phyloP scores from a whole-genome alignment of 306 rosid species.

The Sesbania bispinosa region DNA sequence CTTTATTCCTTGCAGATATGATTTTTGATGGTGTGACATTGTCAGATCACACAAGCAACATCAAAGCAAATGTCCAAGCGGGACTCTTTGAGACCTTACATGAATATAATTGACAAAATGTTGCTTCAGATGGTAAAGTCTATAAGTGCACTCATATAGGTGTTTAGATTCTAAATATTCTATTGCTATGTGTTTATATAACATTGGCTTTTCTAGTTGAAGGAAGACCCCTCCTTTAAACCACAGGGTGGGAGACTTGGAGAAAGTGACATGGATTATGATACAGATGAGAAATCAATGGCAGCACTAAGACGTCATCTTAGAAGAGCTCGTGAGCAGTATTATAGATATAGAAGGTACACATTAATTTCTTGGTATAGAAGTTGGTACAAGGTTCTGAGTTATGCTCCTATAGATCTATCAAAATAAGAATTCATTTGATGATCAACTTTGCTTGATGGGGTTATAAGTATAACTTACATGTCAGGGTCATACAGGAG shows the following conservation, averaged over 20 bases:
- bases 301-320: slow-evolving; percentile 90
- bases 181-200: slow-evolving; percentile 3
- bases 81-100: slow-evolving; percentile 91
- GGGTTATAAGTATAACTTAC: not conserved
- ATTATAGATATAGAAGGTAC: slow-evolving; percentile 89
- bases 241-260: slow-evolving; percentile 96
- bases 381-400: not conserved
- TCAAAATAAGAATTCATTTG: not conserved
- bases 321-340: slow-evolving; percentile 70
- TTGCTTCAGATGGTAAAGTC: slow-evolving; percentile 65
- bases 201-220: slow-evolving; percentile 49
- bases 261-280: slow-evolving; percentile 94
- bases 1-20: slow-evolving; percentile 43
- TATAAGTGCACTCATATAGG: not conserved
- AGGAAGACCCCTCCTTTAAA: slow-evolving; percentile 91
- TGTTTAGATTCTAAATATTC: slow-evolving; percentile 21
- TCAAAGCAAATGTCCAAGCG: slow-evolving; percentile 97
- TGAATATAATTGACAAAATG: slow-evolving; percentile 83
- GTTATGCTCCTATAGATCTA: not conserved
- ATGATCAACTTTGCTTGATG: not conserved
- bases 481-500: not conserved
- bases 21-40: slow-evolving; percentile 48
- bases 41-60: slow-evolving; percentile 96
- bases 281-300: slow-evolving; percentile 91
- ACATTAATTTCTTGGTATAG: not conserved